These are phyloP conservation scores for Diaporthe nobilis DNA, from an alignment of 2,329 filamentous ascomycete genomes.

Conservation along the genomic window DNA sequence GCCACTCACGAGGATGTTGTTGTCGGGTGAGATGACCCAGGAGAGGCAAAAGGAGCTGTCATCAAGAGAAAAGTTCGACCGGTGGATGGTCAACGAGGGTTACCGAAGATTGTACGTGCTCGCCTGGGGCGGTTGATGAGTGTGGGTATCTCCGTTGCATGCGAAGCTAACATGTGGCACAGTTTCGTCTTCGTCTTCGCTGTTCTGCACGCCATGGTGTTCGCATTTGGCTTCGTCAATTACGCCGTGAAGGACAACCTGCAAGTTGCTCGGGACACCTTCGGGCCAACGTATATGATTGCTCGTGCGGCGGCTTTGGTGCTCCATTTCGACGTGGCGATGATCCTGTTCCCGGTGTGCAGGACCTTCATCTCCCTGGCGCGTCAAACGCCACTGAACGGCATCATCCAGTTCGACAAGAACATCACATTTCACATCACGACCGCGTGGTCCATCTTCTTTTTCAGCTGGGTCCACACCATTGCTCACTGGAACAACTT, in stretches of 20 bases:
- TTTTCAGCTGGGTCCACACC: conserved; percentile 89
- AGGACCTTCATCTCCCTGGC: conserved; percentile 86
- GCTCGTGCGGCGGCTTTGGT: conserved; percentile 82
- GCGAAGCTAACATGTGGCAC: conserved; percentile 43
- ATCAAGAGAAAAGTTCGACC: conserved; percentile 80
- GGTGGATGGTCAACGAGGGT: conserved; percentile 93
- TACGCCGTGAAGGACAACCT: conserved; percentile 85
- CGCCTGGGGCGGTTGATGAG: neutral
- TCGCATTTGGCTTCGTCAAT: conserved; percentile 84
- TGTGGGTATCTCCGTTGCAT: conserved; percentile 38
- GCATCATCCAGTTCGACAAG: conserved; percentile 90
- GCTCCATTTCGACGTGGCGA: conserved; percentile 84
- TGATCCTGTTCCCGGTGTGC: conserved; percentile 87
- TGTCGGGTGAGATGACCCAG: conserved; percentile 85
- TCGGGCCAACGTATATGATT: conserved; percentile 83
- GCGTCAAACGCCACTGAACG: conserved; percentile 85
- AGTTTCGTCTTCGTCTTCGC: conserved; percentile 85
- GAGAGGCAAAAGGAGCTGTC: conserved; percentile 79
- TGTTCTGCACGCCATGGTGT: conserved; percentile 80
- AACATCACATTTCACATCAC: conserved; percentile 91
- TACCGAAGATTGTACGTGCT: conserved; percentile 80
- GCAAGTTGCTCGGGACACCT: conserved; percentile 73
- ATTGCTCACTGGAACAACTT: conserved; percentile 92
- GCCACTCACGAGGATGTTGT: conserved; percentile 84
- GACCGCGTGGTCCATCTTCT: conserved; percentile 89